Evolutionary conservation across 2,329 filamentous ascomycete genomes (phyloP).

Genomic region (Leptographium radiaticola): DNA sequence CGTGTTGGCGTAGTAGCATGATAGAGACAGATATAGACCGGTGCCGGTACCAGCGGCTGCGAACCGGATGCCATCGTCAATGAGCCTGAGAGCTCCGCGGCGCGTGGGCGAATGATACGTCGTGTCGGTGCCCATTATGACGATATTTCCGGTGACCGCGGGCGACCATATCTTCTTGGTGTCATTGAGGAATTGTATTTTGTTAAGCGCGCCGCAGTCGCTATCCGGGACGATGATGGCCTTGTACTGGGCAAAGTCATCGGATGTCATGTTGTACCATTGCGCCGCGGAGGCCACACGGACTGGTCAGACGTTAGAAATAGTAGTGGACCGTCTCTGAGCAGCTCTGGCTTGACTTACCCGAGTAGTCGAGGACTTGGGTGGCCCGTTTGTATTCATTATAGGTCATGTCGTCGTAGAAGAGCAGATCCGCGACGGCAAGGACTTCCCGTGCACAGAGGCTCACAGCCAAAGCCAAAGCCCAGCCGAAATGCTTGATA

Average conservation of each 20-base stretch:
- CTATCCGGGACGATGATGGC: conserved; percentile 30
- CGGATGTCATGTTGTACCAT: conserved; percentile 17
- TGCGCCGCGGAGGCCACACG: conserved; percentile 7
- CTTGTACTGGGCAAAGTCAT: conserved; percentile 30
- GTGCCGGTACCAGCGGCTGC: conserved; percentile 10
- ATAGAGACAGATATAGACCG: conserved; percentile 24
- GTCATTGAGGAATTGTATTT: conserved; percentile 23
- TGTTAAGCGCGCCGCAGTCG: conserved; percentile 17
- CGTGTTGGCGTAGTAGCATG: conserved; percentile 27
- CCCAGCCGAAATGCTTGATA: neutral
- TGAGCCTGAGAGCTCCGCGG: conserved; percentile 21
- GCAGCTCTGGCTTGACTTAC: conserved; percentile 2
- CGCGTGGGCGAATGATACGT: conserved; percentile 17
- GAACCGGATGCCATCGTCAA: conserved; percentile 22
- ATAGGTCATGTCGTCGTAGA: conserved; percentile 13
- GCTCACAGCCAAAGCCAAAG: neutral
- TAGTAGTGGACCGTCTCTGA: too few species aligned
- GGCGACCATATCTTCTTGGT: conserved; percentile 26
- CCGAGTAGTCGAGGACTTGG: conserved; percentile 9
- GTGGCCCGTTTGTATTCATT: conserved; percentile 14
- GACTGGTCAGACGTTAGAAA: neutral
- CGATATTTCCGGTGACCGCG: conserved; percentile 26
- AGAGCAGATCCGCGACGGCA: conserved; percentile 14
- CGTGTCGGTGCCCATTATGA: conserved; percentile 27
- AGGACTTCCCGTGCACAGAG: conserved; percentile 6